Evolutionary conservation across 352 stramenopile species (phyloP), one percentile per base, ranked within the genome.

Genomic region (Thraustochytrium sp.): DNA sequence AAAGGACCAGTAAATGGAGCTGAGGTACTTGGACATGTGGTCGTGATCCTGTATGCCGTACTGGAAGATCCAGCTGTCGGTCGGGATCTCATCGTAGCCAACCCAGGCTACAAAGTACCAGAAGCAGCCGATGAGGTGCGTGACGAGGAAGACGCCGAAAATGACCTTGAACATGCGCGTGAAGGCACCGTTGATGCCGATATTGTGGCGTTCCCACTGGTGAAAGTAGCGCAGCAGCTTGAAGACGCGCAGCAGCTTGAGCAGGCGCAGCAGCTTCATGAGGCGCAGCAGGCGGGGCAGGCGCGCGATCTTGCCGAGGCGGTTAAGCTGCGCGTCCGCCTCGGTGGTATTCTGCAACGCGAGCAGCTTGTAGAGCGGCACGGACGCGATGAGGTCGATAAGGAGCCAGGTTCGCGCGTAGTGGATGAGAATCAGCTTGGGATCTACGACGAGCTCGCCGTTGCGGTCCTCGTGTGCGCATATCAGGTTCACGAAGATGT

Each of bases 1-100:
- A 34, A 92, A 86, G n/a, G 92, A 90, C 91, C 91, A 96, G 83
- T 96, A 95, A 34, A 94, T 90, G 42, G 88, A 90, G 84, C 91
- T 94, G 21, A 94, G 65, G 64, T 95, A 95, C 16, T 84, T 73
- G 56, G 75, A 42, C 4, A 80, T 56, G 89, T 88, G 0, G 89
- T 82, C 16, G 54, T 75, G 0, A 88, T 83, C n/a, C 31, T 82
- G 40, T 26, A 83, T 18, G 78, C 86, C 31, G 82, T 82, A n/a
- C 85, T 29, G 5, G 68, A 42, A 91, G 29, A 3, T 84, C 82
- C 1, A 85, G 55, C 0, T 86, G 64, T 0, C 84, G 83, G 61
- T 92, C 37, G 38, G 44, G 2, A 53, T 36, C 2, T 9, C n/a
- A 26, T 29, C 23, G 26, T 86, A 26, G 34, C 65, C 49, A 9